Base-by-base conservation (phyloP, 2,329 filamentous ascomycete genomes). In the Didymella keratinophila region DNA sequence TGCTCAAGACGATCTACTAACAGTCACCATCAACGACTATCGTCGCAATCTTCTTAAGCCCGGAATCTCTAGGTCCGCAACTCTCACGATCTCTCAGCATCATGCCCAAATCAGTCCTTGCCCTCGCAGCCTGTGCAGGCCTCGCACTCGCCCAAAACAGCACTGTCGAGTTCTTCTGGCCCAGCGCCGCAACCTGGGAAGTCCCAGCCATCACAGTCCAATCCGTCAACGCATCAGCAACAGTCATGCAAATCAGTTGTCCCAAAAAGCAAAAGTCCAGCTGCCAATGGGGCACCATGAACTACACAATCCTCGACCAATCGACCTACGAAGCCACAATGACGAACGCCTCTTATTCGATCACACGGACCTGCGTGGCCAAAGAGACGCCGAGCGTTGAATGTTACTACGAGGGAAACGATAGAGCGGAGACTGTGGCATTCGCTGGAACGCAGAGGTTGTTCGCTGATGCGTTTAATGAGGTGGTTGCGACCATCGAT, bases 271-370 rank as follows among this genome's bases (percentile, higher is more conserved):
- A 18, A 11, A 16, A 7, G 1, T 14, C 12, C 7, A 27, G 12
- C 8, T 48, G 43, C 27, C 32, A 53, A 32, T 52, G 49, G 49
- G 14, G 21, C 2, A 16, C 14, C 23, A 11, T 52, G n/a, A 23
- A 52, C 18, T 45, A 39, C 42, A 46, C 30, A 8, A 52, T 52
- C 42, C 28, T 37, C n/a, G 14, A 52, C 11, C 12, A 30, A 21
- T 45, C 42, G 4, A 39, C 41, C n/a, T 52, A 39, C 23, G 50
- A 52, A 20, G 41, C 32, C 8, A 53, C 50, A 18, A 39, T 39
- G 50, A 39, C 50, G 3, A 34, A 34, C n/a, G 16, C 18, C 5
- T 25, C 10, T 2, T 46, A 46, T n/a, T 12, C 42, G 30, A 10
- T 52, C 5, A 45, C 41, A 3, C 41, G 50, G 23, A 45, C 41